A percentile compares a stretch with the other conserved stretches of the same genome.
Conservation (phyloP, 345 rosid species). For the Arabis hirsuta region DNA sequence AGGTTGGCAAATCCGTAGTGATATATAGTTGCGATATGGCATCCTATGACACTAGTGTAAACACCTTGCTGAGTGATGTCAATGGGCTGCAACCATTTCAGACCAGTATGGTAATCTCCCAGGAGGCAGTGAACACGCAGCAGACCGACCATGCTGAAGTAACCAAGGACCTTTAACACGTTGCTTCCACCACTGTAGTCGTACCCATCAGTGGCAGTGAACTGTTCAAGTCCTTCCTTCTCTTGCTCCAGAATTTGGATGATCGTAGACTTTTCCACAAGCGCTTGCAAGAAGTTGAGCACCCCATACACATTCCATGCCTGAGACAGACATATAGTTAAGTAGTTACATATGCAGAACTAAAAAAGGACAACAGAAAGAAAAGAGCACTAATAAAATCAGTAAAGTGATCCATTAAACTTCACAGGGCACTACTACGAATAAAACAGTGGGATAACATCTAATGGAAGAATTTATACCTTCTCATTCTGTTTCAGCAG, state of each 20-base stretch:
- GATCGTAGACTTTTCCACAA: constrained; percentile 89
- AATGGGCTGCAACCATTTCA: constrained; percentile 89
- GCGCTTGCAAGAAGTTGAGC: constrained; percentile 97
- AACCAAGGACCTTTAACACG: constrained; percentile 93
- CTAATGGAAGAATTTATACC: constrained; percentile 42
- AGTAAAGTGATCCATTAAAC: no score
- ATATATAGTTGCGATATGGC: constrained; percentile 90
- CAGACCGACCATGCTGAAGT: constrained; percentile 97
- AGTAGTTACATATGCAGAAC: no score
- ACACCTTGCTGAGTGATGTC: constrained; percentile 97
- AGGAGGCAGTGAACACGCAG: constrained; percentile 94
- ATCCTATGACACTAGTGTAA: constrained; percentile 87
- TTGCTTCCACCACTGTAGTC: constrained; percentile 97
- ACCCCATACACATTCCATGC: constrained; percentile 99
- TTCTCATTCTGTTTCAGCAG: constrained; percentile 78
- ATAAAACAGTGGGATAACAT: no score
- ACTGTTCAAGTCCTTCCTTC: constrained; percentile 88
- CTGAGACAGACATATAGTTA: constrained; percentile 40
- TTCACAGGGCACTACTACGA: no score
- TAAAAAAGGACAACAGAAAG: no score
- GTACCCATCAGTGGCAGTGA: constrained; percentile 96
- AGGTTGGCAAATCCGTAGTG: constrained; percentile 98
- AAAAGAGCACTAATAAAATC: no score
- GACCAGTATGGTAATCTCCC: constrained; percentile 95
- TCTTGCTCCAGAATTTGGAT: constrained; percentile 90